phyloP scores from a whole-genome alignment of 352 stramenopile species.

The Pythium pyrilobum region DNA sequence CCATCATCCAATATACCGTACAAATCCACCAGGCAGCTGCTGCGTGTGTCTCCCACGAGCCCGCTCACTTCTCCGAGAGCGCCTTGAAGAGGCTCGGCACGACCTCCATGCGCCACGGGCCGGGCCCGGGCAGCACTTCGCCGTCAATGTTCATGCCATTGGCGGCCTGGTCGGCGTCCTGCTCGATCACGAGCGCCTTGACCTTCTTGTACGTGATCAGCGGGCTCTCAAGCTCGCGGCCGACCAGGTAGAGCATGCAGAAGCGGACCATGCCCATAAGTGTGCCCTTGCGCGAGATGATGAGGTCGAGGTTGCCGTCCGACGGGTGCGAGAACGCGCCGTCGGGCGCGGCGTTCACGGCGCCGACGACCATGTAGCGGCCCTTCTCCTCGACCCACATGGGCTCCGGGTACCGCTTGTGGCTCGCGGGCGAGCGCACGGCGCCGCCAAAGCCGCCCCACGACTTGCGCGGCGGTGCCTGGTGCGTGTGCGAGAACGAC shows the following conservation, averaged over 20 bases:
- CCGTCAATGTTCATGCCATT: constrained; percentile 84
- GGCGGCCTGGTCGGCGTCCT: constrained; percentile 35
- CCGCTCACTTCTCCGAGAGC: constrained; percentile 72
- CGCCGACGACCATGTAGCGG: constrained; percentile 62
- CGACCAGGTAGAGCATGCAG: constrained; percentile 58
- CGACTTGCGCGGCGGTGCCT: constrained; percentile 37
- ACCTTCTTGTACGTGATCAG: constrained; percentile 77
- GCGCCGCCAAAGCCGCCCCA: constrained; percentile 50
- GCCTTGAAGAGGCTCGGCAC: constrained; percentile 86
- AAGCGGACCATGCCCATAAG: constrained; percentile 41
- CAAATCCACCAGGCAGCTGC: background rate
- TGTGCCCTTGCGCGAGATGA: constrained; percentile 65
- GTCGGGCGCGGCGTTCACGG: constrained; percentile 68
- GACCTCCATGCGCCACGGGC: constrained; percentile 79
- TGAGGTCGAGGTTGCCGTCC: constrained; percentile 73
- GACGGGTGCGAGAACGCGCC: constrained; percentile 69
- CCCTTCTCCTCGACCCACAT: constrained; percentile 62
- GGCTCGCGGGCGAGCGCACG: constrained; percentile 57
- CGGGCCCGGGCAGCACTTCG: constrained; percentile 52
- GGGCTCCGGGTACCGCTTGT: constrained; percentile 48
- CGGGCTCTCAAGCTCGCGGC: constrained; percentile 63
- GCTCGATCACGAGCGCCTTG: constrained; percentile 66
- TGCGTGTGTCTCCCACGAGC: background rate
- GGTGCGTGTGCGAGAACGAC: constrained; percentile 15
- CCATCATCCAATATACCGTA: background rate